Evolutionary conservation across 805 yeast species (phyloP), one percentile per base, ranked within the genome.

Genomic region (Pichia eremophila): DNA sequence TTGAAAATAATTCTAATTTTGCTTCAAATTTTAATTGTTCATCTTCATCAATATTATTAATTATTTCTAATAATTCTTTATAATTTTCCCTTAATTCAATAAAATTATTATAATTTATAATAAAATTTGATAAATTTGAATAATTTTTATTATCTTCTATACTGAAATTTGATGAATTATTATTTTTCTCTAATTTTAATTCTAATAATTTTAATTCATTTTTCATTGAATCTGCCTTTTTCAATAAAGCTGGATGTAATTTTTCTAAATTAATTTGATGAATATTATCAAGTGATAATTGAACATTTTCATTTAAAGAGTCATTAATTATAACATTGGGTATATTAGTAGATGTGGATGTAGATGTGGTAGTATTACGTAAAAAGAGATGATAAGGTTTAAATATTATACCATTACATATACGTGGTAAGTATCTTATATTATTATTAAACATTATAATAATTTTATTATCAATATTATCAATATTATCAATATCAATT

Each of bases 21-120:
- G 95, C 96, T 14, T 83, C 90, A 5, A 66, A 70, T 37, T 66
- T 67, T 37, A 83, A 61, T 4, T 68, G 63, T 60, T 71, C 46
- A 42, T 68, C 68, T 19, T 79, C 74, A 49, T 70, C 77, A 5
- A 66, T 67, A 18, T 36, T 31, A 15, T 29, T 18, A 1, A 63
- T 49, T 54, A 74, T 62, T 12, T 54, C 55, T 39, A 60, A 50
- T 43, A 75, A 55, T 15, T 65, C 77, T 10, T 55, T 52, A 44
- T 59, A 60, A 29, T 70, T 62, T 3, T 52, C 51, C 14, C 62
- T 55, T 51, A 66, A 61, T 0, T 57, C 57, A 8, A 57, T 46
- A 47, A 74, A 77, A 28, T 68, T 67, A 1, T 61, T 54, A 48
- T 68, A 74, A 5, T 67, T 58, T 8, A 71, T 77, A 1, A 70